These are phyloP conservation scores for Larix kaempferi DNA, from an alignment of 75 land plant species.

Conservation along the genomic window DNA sequence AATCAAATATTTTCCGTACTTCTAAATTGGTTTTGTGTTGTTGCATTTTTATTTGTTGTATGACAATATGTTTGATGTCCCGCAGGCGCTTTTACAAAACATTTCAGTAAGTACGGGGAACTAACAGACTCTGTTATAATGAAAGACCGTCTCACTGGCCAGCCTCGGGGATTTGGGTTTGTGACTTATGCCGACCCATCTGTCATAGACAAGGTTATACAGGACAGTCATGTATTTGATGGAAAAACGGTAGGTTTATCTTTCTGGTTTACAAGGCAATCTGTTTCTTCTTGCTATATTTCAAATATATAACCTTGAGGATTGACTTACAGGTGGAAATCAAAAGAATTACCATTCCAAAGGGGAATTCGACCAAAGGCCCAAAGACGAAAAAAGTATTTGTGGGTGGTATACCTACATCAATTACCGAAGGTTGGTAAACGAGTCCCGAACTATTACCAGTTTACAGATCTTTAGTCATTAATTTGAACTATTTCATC, in stretches of 20 bases:
- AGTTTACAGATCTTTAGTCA: too few relatives aligned
- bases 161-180: conserved; percentile 46
- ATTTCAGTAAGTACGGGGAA: conserved; percentile 87
- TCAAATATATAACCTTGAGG: not conserved
- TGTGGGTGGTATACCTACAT: conserved; percentile 44
- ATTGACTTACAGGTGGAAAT: conserved; percentile 39
- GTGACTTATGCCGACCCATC: conserved; percentile 38
- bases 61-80: too few relatives aligned
- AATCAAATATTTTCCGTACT: too few relatives aligned
- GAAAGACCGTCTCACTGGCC: conserved; percentile 36
- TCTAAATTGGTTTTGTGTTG: too few relatives aligned
- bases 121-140: conserved; percentile 44
- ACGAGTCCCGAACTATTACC: too few relatives aligned
- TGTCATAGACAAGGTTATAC: conserved; percentile 28
- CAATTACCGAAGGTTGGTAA: conserved; percentile 32
- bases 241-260: conserved; percentile 37
- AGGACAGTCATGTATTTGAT: conserved; percentile 40
- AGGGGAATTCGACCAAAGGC: conserved; percentile 16
- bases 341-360: conserved; percentile 35
- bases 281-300: not conserved
- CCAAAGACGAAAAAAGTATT: conserved; percentile 48
- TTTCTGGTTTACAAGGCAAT: not conserved
- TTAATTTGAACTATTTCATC: too few relatives aligned
- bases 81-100: conserved; percentile 62
- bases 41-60: too few relatives aligned